Base-by-base conservation (phyloP, 495 filamentous ascomycete genomes). In the Rostrohypoxylon terebratum region DNA sequence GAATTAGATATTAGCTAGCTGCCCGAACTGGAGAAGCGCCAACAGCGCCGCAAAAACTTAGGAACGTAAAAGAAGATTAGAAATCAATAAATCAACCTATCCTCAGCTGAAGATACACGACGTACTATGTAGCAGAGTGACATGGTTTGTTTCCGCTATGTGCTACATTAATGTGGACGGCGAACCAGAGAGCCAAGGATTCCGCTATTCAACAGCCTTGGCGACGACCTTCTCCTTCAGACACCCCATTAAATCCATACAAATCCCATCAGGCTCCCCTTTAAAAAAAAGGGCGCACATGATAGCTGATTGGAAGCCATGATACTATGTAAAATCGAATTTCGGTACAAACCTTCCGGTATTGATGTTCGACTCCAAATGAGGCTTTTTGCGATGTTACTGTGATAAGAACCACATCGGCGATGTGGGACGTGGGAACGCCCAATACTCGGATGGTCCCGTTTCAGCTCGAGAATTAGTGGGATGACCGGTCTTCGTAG, bases 301-400 rank as follows among this genome's bases (percentile, higher is more conserved):
- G 34, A 38, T 57, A 18, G 31, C 45, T 47, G 40, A 23, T 31
- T 38, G 34, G 18, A 40, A 53, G n/a, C 47, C n/a, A 40, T 18
- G 16, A 36, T n/a, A n/a, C n/a, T n/a, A n/a, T n/a, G n/a, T n/a
- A 59, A 36, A 21, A 21, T 54, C 21, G 14, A 0, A 33, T 16
- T 28, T 51, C 45, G 57, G 64, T 45, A 60, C 21, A 25, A 36
- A 44, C 18, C 21, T n/a, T 54, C 36, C 40, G 34, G 20, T 11
- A 11, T n/a, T 48, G 36, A 48, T 31, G 34, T 34, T 40, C 11
- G 61, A 69, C 13, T 38, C 40, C 38, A 59, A 53, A 66, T 36
- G 48, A 66, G 50, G 63, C 57, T 66, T 34, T 34, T 34, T 48
- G 18, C 20, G 31, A 54, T 40, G 57, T 20, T 21, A 28, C 23